phyloP scores from a whole-genome alignment of 1,284 basidiomycete species.

The Rhodofomes roseus region DNA sequence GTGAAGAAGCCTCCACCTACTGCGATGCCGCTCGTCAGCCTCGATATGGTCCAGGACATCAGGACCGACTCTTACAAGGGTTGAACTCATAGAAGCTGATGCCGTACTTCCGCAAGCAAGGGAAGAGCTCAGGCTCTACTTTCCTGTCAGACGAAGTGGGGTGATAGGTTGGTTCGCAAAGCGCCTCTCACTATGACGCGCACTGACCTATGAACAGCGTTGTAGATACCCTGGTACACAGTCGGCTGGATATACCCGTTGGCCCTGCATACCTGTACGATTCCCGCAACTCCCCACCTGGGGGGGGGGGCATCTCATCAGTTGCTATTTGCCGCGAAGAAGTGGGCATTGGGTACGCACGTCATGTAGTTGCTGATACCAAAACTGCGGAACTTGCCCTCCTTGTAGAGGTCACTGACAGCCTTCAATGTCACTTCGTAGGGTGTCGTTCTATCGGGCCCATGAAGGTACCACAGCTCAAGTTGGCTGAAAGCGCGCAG shows the following conservation, averaged over 20 bases:
- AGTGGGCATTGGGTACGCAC: conserved; percentile 29
- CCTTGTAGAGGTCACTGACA: conserved; percentile 46
- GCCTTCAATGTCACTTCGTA: conserved; percentile 46
- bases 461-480: conserved; percentile 55
- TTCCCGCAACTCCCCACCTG: conserved; percentile 61
- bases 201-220: conserved; percentile 42
- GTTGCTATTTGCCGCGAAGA: not conserved
- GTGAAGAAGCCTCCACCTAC: conserved; percentile 40
- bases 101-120: conserved; percentile 58
- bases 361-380: conserved; percentile 51
- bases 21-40: conserved; percentile 3
- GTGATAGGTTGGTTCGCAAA: not conserved
- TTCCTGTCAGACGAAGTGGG: conserved; percentile 16
- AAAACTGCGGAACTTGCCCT: conserved; percentile 40
- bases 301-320: not conserved
- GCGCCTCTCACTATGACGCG: not conserved
- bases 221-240: conserved; percentile 67
- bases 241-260: conserved; percentile 61
- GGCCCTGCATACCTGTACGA: conserved; percentile 49
- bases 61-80: conserved; percentile 29
- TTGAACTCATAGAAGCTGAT: conserved; percentile 61
- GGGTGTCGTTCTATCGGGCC: conserved; percentile 45
- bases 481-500: conserved; percentile 18
- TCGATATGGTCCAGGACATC: not conserved
- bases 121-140: conserved; percentile 58